phyloP scores from a whole-genome alignment of 176 grass and related monocot species.

The Eleusine coracana region DNA sequence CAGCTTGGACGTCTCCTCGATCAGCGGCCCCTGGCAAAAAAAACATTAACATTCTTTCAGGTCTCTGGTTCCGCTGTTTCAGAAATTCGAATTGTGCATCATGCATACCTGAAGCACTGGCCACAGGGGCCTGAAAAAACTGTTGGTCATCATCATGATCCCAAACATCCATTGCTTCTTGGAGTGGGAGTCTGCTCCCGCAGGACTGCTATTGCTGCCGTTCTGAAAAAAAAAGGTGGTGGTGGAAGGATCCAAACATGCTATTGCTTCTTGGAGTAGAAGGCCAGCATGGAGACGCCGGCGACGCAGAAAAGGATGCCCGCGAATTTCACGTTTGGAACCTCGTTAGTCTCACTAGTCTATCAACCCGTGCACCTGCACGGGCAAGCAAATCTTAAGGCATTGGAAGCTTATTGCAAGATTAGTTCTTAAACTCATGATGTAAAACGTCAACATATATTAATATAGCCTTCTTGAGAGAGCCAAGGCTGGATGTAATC shows the following conservation, averaged over 20 bases:
- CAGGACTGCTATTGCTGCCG: neutral
- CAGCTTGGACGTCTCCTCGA: slow-evolving; percentile 75
- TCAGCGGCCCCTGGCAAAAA: slow-evolving; percentile 49
- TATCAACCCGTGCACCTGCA: too few relatives aligned
- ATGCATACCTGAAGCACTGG: slow-evolving; percentile 51
- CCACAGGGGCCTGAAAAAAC: slow-evolving; percentile 52
- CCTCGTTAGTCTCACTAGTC: slow-evolving; percentile 66
- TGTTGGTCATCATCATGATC: slow-evolving; percentile 55
- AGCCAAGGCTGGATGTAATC: too few relatives aligned
- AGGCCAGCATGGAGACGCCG: slow-evolving; percentile 61
- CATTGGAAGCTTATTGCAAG: too few relatives aligned
- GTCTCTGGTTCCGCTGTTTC: too few relatives aligned
- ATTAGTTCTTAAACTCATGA: too few relatives aligned
- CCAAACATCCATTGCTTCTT: slow-evolving; percentile 65
- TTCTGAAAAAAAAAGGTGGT: slow-evolving; percentile 41
- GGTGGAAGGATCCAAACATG: slow-evolving; percentile 60
- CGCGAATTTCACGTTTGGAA: slow-evolving; percentile 57
- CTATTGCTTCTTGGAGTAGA: too few relatives aligned
- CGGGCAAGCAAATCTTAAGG: too few relatives aligned
- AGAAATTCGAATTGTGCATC: too few relatives aligned
- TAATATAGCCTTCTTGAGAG: too few relatives aligned
- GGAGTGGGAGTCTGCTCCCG: slow-evolving; percentile 16
- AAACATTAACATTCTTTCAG: neutral
- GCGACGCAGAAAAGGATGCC: slow-evolving; percentile 60
- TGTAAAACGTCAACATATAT: too few relatives aligned